Conservation (phyloP, 108 stramenopile species). For the Tribonema minus region DNA sequence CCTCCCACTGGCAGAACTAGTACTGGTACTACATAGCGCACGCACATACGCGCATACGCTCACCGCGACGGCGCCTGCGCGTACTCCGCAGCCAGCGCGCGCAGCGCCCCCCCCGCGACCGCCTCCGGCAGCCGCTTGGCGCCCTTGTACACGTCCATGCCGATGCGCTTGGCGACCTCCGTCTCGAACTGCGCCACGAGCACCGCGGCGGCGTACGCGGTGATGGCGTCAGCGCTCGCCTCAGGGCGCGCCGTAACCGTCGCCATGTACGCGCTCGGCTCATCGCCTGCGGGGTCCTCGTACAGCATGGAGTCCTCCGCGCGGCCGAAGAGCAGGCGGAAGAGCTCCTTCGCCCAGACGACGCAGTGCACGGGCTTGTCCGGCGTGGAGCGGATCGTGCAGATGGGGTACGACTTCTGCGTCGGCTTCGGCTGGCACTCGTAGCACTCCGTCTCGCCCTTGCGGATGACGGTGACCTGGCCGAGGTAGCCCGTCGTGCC, state of each 20-base stretch:
- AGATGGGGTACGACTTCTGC: constrained; percentile 96
- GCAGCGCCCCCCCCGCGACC: constrained; percentile 8
- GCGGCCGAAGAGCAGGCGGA: constrained; percentile 82
- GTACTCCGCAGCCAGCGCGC: not conserved
- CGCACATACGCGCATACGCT: too few relatives aligned
- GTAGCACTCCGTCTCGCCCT: constrained; percentile 84
- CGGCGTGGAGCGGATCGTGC: constrained; percentile 93
- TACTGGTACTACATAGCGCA: too few relatives aligned
- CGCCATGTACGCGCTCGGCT: constrained; percentile 47
- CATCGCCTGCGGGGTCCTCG: constrained; percentile 59
- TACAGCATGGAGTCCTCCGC: constrained; percentile 79
- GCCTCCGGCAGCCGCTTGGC: constrained; percentile 41
- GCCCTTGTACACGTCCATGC: constrained; percentile 50
- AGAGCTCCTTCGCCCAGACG: constrained; percentile 99
- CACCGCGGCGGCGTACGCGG: constrained; percentile 20
- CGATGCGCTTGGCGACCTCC: constrained; percentile 46
- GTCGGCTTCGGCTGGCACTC: constrained; percentile 93
- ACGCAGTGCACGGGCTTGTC: constrained; percentile 97
- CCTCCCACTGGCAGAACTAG: too few relatives aligned
- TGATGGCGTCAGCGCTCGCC: not conserved
- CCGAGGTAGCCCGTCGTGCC: constrained; percentile 97
- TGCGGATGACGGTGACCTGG: constrained; percentile 87
- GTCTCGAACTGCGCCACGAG: constrained; percentile 38
- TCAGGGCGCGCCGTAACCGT: constrained; percentile 25
- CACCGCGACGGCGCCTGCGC: not conserved